Percentiles rank a stretch among this genome's conserved stretches.
These are phyloP conservation scores for Suhomyces prunicola DNA, from an alignment of 805 yeast genomes.

Conservation along the genomic window DNA sequence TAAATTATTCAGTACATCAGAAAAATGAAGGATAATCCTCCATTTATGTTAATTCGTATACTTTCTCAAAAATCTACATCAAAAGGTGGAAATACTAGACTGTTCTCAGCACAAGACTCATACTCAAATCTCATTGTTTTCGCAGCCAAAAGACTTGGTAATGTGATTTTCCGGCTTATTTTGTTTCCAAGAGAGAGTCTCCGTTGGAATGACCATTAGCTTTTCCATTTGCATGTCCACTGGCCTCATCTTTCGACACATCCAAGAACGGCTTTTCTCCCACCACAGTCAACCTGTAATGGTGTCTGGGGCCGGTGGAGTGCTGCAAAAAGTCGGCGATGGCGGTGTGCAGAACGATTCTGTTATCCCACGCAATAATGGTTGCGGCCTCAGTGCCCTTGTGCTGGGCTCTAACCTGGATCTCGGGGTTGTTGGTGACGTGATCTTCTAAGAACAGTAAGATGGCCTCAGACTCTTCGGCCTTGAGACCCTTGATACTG, in stretches of 20 bases:
- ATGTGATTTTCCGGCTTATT: background rate
- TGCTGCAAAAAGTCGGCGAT: slow-evolving; percentile 21
- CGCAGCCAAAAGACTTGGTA: too few species aligned
- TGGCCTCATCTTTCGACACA: background rate
- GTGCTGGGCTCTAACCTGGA: slow-evolving; percentile 25
- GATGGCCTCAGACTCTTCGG: slow-evolving; percentile 18
- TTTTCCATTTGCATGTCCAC: background rate
- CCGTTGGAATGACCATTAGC: background rate
- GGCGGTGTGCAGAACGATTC: slow-evolving; percentile 21
- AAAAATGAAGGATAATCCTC: too few species aligned
- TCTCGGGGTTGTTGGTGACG: slow-evolving; percentile 20
- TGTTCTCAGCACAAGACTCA: background rate
- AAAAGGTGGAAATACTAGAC: background rate
- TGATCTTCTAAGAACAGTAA: slow-evolving; percentile 22
- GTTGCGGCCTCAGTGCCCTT: slow-evolving; percentile 21
- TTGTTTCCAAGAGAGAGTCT: background rate
- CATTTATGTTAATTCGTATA: too few species aligned
- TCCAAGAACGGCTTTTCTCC: slow-evolving; percentile 25
- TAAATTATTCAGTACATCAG: too few species aligned
- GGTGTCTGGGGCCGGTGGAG: slow-evolving; percentile 22
- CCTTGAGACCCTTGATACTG: slow-evolving; percentile 22
- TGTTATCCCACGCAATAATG: slow-evolving; percentile 27
- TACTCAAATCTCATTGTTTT: background rate
- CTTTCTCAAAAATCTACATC: background rate
- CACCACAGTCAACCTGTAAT: slow-evolving; percentile 22